Conservation (phyloP, 805 yeast species). For the Lachancea sp. region DNA sequence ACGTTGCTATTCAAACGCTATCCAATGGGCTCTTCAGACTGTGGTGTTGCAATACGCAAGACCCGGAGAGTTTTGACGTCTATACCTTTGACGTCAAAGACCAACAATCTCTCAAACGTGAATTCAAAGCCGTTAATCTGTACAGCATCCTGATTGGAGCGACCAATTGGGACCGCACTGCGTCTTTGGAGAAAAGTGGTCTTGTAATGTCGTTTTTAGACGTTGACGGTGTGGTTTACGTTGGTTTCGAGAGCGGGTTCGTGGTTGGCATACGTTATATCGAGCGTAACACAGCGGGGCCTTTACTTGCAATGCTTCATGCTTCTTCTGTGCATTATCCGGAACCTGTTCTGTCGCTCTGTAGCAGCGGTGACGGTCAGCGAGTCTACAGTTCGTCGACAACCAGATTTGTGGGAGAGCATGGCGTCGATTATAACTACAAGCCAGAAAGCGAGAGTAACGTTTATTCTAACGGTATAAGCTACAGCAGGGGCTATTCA, state of each 20-base stretch:
- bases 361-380: conserved; percentile 3
- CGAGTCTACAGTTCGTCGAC: conserved; percentile 22
- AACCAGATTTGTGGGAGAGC: conserved; percentile 14
- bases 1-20: conserved; percentile 15
- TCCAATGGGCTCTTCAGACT: conserved; percentile 12
- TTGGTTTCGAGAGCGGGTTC: conserved; percentile 29
- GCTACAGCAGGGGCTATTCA: not conserved
- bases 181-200: conserved; percentile 23
- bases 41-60: conserved; percentile 27
- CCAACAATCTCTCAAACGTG: conserved; percentile 20
- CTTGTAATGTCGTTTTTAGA: conserved; percentile 25
- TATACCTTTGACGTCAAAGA: conserved; percentile 19
- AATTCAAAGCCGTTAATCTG: conserved; percentile 18
- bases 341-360: conserved; percentile 24
- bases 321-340: conserved; percentile 26
- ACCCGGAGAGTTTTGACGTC: conserved; percentile 27
- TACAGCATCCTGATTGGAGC: conserved; percentile 9
- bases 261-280: conserved; percentile 22
- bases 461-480: not conserved
- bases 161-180: conserved; percentile 2
- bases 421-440: conserved; percentile 2
- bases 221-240: conserved; percentile 14
- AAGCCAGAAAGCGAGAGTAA: too few relatives aligned
- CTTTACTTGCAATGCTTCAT: conserved; percentile 15
- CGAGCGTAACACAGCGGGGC: not conserved